Conservation (phyloP, 2,329 filamentous ascomycete genomes). For the Helotiales sp. region DNA sequence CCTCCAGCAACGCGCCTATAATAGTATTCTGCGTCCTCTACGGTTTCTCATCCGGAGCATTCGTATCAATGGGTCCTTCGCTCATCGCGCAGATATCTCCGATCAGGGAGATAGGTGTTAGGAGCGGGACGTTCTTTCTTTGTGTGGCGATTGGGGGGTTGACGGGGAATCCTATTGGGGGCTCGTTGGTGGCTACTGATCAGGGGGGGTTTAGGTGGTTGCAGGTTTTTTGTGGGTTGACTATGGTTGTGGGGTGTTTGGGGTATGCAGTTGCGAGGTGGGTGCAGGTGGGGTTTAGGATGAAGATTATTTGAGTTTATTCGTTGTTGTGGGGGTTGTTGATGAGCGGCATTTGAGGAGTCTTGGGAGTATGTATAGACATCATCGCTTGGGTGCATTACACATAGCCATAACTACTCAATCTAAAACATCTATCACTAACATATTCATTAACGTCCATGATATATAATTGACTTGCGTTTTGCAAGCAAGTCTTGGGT, state of each 20-base stretch:
- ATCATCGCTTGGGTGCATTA: background rate
- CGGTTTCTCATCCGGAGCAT: slow-evolving; percentile 68
- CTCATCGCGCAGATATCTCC: slow-evolving; percentile 71
- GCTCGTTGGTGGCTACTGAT: slow-evolving; percentile 55
- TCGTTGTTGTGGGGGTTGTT: background rate
- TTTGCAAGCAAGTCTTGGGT: too few relatives aligned
- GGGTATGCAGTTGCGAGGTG: slow-evolving; percentile 40
- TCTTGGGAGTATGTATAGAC: background rate
- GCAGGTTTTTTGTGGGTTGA: slow-evolving; percentile 64
- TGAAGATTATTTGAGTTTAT: slow-evolving; percentile 25
- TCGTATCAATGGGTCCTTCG: slow-evolving; percentile 61
- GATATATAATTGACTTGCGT: too few relatives aligned
- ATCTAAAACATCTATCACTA: background rate
- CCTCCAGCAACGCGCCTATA: slow-evolving; percentile 53
- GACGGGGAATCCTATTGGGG: slow-evolving; percentile 67
- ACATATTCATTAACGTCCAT: too few relatives aligned
- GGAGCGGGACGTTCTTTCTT: slow-evolving; percentile 64
- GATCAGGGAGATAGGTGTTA: slow-evolving; percentile 66
- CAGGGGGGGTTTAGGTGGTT: slow-evolving; percentile 49
- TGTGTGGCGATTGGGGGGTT: slow-evolving; percentile 64
- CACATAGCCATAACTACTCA: background rate
- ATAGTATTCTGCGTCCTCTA: slow-evolving; percentile 68
- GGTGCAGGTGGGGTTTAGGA: slow-evolving; percentile 29
- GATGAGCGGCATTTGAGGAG: background rate
- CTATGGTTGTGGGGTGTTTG: slow-evolving; percentile 45